These are phyloP conservation scores for Saturnispora besseyi DNA, from an alignment of 805 yeast species.

Conservation along the genomic window DNA sequence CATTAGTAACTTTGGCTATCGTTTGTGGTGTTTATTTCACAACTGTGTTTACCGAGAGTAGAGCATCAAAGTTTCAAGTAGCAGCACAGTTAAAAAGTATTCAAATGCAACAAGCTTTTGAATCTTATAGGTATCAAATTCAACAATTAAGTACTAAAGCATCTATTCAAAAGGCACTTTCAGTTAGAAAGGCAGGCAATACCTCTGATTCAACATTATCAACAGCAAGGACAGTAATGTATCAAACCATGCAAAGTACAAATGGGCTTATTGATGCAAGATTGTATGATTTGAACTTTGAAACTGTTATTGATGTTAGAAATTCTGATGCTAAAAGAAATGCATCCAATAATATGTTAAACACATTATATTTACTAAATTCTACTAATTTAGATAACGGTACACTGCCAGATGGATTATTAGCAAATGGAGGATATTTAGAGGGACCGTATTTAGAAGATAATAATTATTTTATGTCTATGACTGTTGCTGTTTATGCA, in stretches of 20 bases:
- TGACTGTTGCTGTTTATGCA: slow-evolving; percentile 69
- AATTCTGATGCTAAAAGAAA: slow-evolving; percentile 25
- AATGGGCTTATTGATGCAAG: slow-evolving; percentile 55
- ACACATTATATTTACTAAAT: slow-evolving; percentile 28
- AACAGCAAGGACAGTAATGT: slow-evolving; percentile 38
- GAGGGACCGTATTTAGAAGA: slow-evolving; percentile 57
- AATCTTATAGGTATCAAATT: slow-evolving; percentile 57
- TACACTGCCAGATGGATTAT: slow-evolving; percentile 31
- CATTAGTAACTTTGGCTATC: slow-evolving; percentile 63
- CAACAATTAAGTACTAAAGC: slow-evolving; percentile 56
- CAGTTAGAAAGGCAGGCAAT: slow-evolving; percentile 66
- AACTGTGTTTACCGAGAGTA: slow-evolving; percentile 45
- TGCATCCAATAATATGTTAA: slow-evolving; percentile 34
- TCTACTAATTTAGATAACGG: slow-evolving; percentile 19
- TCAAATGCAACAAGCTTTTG: slow-evolving; percentile 63
- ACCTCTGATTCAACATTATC: slow-evolving; percentile 41
- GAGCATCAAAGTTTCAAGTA: slow-evolving; percentile 65
- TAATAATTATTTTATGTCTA: slow-evolving; percentile 49
- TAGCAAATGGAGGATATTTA: slow-evolving; percentile 39
- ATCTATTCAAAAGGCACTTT: slow-evolving; percentile 49
- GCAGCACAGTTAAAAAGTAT: slow-evolving; percentile 76
- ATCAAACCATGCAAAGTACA: slow-evolving; percentile 56
- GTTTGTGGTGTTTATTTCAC: slow-evolving; percentile 73
- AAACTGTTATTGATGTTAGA: slow-evolving; percentile 36
- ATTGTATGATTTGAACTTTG: slow-evolving; percentile 54